Base-by-base conservation (phyloP, 345 rosid genomes). In the Pugionium dolabratum region DNA sequence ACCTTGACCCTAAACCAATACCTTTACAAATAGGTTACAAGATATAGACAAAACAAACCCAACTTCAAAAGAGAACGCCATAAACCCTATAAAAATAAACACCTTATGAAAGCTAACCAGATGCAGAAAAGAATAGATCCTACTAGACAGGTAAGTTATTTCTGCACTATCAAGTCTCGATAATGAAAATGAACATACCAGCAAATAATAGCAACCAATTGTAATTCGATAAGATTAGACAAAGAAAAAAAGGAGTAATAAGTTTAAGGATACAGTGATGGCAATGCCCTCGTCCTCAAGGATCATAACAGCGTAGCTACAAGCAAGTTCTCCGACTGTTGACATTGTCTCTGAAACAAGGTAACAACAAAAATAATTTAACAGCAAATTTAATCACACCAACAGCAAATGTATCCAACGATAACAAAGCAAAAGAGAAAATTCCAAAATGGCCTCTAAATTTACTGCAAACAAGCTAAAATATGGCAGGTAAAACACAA, bases 261-360 rank as follows among this genome's bases (percentile, higher is more conserved):
- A 9, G 26, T 4, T 54, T 1, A 61, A 71, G 78, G 75, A 79
- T 87, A 88, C 93, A 27, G 87, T 88, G 71, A 90, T 70, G 32
- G 89, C 30, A 73, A 90, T 88, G 40, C 80, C 82, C 27, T 90
- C 97, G 29, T 85, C 95, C 25, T 80, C 63, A 51, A 90, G 97
- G 66, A 84, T 82, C 83, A 90, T 36, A 66, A 78, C 40, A 44
- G 95, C 95, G 79, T 86, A 90, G 50, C 72, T 75, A 79, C 95
- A 90, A 71, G 92, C 95, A 35, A 78, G 40, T 79, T 90, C 90
- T 28, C 81, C 70, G 28, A 88, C 75, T 4, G 64, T 35, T 55
- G 95, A 72, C 96, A 89, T 89, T 48, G 69, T 64, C 71, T 75
- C 71, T 67, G 57, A 27, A 57, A 43, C 27, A 11, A 28, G 26